Percentiles rank a stretch among this genome's conserved stretches.
These are phyloP conservation scores for Colletotrichum cuscutae DNA, from an alignment of 2,329 filamentous ascomycete species.

Conservation along the genomic window DNA sequence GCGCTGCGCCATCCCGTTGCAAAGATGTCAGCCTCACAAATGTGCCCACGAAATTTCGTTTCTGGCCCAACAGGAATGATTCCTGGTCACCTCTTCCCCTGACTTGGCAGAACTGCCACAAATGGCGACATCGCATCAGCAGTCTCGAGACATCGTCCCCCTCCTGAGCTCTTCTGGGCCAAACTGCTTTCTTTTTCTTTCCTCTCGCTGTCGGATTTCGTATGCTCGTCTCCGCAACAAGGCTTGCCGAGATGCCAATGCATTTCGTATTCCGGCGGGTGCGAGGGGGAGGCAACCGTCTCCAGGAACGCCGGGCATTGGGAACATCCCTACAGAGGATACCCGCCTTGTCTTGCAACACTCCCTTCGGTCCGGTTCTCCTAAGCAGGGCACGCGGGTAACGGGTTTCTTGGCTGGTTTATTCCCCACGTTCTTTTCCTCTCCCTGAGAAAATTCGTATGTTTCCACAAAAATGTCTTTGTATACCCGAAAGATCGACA, in stretches of 20 bases:
- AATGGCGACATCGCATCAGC: not conserved
- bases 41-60: not conserved
- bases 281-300: not conserved
- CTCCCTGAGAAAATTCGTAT: not conserved
- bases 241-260: not conserved
- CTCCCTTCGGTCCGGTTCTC: not conserved
- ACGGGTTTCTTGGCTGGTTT: no score
- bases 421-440: no score
- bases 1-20: conserved; percentile 3
- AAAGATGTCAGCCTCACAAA: not conserved
- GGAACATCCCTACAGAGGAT: not conserved
- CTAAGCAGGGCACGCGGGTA: not conserved
- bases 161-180: not conserved
- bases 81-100: not conserved
- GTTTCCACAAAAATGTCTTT: not conserved
- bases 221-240: not conserved
- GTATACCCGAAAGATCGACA: not conserved
- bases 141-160: not conserved
- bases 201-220: not conserved
- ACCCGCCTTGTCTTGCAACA: not conserved
- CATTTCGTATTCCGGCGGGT: not conserved
- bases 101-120: not conserved
- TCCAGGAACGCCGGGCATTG: not conserved
- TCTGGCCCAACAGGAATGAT: not conserved
- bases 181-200: not conserved